Evolutionary conservation across 2,329 filamentous ascomycete genomes (phyloP).

Genomic region (Penicillium sp.): DNA sequence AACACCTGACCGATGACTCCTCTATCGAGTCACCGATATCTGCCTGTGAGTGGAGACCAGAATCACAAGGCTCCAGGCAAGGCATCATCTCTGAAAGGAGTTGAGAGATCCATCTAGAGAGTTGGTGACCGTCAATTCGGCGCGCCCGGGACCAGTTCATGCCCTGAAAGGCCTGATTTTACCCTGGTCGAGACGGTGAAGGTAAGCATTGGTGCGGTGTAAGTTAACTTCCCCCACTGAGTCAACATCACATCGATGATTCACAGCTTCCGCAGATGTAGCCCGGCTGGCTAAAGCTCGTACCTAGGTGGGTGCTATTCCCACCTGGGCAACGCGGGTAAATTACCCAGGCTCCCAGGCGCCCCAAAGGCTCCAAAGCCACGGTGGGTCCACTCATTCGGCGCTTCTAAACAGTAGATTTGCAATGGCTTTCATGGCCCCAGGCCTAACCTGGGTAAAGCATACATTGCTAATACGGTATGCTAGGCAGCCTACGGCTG

Average conservation of each 20-base stretch:
- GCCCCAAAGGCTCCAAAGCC: neutral
- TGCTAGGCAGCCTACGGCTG: conserved; percentile 17
- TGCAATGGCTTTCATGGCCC: conserved; percentile 2
- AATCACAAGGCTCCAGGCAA: conserved; percentile 8
- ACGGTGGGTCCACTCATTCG: neutral
- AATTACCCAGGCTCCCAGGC: neutral
- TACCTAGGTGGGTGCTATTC: neutral
- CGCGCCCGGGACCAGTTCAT: conserved; percentile 2
- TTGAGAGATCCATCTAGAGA: neutral
- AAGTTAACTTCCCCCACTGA: conserved; percentile 7
- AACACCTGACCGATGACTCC: conserved; percentile 17
- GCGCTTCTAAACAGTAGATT: neutral
- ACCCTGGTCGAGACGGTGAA: conserved; percentile 11
- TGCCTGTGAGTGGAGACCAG: conserved; percentile 12
- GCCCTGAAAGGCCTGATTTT: conserved; percentile 3
- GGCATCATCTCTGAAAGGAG: conserved; percentile 4
- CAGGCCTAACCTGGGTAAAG: conserved; percentile 8
- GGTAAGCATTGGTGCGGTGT: conserved; percentile 10
- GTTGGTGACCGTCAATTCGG: conserved; percentile 17
- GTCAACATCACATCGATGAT: conserved; percentile 11
- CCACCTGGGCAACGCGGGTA: conserved; percentile 8
- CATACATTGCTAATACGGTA: conserved; percentile 14
- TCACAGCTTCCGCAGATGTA: conserved; percentile 1
- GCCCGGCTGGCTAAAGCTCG: neutral
- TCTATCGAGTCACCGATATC: conserved; percentile 8